A percentile compares a stretch with the other conserved stretches of the same genome.
These are phyloP conservation scores for Annulohypoxylon nitens DNA, from an alignment of 495 filamentous ascomycete genomes.

Conservation along the genomic window DNA sequence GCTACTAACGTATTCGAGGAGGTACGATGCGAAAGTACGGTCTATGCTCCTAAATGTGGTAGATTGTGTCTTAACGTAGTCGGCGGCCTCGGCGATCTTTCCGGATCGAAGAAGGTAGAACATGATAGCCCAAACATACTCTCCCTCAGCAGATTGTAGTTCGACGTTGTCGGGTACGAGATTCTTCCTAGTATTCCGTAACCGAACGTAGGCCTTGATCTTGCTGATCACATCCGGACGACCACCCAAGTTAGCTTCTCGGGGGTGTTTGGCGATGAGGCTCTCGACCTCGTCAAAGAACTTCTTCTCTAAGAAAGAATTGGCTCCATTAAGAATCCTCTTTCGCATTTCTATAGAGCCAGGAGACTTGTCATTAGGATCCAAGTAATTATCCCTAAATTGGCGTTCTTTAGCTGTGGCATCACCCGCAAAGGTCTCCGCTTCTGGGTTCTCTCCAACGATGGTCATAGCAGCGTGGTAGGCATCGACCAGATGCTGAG, in stretches of 20 bases:
- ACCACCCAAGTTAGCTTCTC: slow-evolving; percentile 90
- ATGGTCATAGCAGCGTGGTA: slow-evolving; percentile 84
- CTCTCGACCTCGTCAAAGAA: slow-evolving; percentile 79
- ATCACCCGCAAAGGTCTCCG: slow-evolving; percentile 64
- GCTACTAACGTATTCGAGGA: slow-evolving; percentile 80
- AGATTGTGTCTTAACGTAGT: slow-evolving; percentile 83
- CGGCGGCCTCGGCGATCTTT: slow-evolving; percentile 82
- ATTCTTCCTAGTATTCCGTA: slow-evolving; percentile 80
- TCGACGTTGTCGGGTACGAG: slow-evolving; percentile 80
- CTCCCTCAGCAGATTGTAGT: slow-evolving; percentile 78
- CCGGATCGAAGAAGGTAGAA: slow-evolving; percentile 93
- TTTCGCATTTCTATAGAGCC: slow-evolving; percentile 74
- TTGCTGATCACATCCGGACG: slow-evolving; percentile 88
- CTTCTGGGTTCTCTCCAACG: slow-evolving; percentile 71
- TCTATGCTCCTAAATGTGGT: slow-evolving; percentile 88
- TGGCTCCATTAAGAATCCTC: slow-evolving; percentile 81
- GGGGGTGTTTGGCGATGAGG: slow-evolving; percentile 83
- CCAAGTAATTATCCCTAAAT: slow-evolving; percentile 78
- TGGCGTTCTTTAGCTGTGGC: slow-evolving; percentile 77
- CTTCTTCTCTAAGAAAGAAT: slow-evolving; percentile 77
- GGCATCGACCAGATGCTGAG: slow-evolving; percentile 77
- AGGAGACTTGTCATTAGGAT: slow-evolving; percentile 73
- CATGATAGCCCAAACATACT: slow-evolving; percentile 92
- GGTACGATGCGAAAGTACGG: slow-evolving; percentile 89
- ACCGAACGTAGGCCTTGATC: slow-evolving; percentile 88